A percentile compares a stretch with the other conserved stretches of the same genome.
Evolutionary conservation across 1,139 yeast genomes (phyloP).

Genomic region (Candida tropicalis): DNA sequence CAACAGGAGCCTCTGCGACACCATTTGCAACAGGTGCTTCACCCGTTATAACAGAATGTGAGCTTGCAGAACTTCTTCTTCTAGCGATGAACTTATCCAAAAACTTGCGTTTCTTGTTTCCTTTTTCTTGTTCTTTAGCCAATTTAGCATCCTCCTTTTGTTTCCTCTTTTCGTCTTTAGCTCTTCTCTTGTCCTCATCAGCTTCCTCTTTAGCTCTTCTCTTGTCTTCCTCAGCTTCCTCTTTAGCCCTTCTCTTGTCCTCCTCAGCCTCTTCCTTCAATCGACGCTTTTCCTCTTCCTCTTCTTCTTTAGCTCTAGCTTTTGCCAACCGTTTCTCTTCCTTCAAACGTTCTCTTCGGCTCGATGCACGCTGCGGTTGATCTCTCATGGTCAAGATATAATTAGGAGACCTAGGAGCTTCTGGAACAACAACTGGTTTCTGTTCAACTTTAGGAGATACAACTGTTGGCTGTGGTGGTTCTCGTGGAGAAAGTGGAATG

Average conservation of each 20-base stretch:
- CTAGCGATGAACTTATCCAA: conserved; percentile 10
- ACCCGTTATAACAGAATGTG: conserved; percentile 5
- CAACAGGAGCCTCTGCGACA: too few species aligned
- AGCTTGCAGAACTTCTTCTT: conserved; percentile 11
- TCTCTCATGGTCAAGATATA: conserved; percentile 33
- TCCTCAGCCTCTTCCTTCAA: conserved; percentile 17
- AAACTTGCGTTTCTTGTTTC: conserved; percentile 17
- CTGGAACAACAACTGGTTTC: conserved; percentile 1
- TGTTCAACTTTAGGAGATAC: neutral
- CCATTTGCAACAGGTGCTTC: neutral
- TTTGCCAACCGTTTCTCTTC: conserved; percentile 31
- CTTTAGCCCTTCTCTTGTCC: conserved; percentile 13
- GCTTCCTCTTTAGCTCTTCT: conserved; percentile 17
- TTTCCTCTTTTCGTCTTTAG: conserved; percentile 15
- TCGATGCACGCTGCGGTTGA: conserved; percentile 16
- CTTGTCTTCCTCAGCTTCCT: conserved; percentile 14
- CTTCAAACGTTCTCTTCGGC: conserved; percentile 36
- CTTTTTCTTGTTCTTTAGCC: conserved; percentile 10
- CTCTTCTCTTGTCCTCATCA: conserved; percentile 10
- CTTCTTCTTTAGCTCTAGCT: conserved; percentile 23
- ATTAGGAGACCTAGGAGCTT: conserved; percentile 16
- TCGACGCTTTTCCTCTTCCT: conserved; percentile 18
- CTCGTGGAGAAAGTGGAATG: neutral
- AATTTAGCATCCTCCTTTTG: conserved; percentile 14
- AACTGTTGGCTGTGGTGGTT: neutral